Evolutionary conservation across 2,329 filamentous ascomycete genomes (phyloP).

Genomic region (Didymella exigua): DNA sequence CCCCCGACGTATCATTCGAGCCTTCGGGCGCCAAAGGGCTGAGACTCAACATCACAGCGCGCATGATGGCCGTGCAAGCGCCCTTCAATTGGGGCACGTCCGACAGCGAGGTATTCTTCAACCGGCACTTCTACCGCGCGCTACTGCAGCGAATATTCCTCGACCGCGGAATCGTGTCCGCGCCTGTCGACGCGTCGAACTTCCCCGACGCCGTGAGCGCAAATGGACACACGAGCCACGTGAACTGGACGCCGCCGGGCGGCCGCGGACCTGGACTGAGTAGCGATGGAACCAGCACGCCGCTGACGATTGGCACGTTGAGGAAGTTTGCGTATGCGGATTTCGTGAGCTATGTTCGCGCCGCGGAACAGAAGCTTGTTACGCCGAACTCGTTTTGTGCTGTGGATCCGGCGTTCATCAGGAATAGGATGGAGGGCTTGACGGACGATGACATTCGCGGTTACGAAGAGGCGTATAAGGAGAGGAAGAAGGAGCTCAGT

Average conservation of each 20-base stretch:
- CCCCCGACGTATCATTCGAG: not conserved
- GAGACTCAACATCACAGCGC: conserved; percentile 89
- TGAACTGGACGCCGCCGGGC: conserved; percentile 43
- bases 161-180: conserved; percentile 76
- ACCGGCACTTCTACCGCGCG: conserved; percentile 88
- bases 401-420: conserved; percentile 57
- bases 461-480: conserved; percentile 71
- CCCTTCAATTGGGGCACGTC: conserved; percentile 85
- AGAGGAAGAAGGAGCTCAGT: conserved; percentile 78
- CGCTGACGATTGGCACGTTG: conserved; percentile 85
- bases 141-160: conserved; percentile 91
- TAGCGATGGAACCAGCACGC: conserved; percentile 66
- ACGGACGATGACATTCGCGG: conserved; percentile 74
- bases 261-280: conserved; percentile 57
- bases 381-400: conserved; percentile 43
- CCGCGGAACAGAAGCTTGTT: conserved; percentile 75
- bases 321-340: conserved; percentile 78
- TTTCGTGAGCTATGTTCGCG: conserved; percentile 78
- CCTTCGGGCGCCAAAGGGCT: conserved; percentile 59
- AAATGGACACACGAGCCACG: conserved; percentile 40
- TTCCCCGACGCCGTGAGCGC: conserved; percentile 49
- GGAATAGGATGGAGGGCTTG: conserved; percentile 68
- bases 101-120: conserved; percentile 89
- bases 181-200: conserved; percentile 48
- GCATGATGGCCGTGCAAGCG: conserved; percentile 98